Conservation (phyloP, 2,329 filamentous ascomycete genomes). For the Aspergillus puulaauensis region DNA sequence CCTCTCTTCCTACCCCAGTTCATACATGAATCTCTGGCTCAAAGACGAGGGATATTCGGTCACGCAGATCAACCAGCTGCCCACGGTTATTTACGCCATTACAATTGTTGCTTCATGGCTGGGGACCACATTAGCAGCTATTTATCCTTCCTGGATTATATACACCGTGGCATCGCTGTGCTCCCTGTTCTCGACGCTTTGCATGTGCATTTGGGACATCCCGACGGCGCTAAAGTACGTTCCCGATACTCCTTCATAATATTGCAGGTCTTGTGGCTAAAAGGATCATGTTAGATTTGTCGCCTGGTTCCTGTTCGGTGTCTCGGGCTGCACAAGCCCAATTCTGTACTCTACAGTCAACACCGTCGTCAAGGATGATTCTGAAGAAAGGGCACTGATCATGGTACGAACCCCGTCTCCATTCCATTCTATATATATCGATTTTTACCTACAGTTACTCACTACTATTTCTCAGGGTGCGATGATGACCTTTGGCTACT, state of each 20-base stretch:
- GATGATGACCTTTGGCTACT: slow-evolving; percentile 51
- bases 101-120: slow-evolving; percentile 51
- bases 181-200: slow-evolving; percentile 46
- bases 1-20: slow-evolving; percentile 45
- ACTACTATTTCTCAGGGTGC: slow-evolving; percentile 29
- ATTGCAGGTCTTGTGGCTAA: too few relatives aligned
- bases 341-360: slow-evolving; percentile 48
- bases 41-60: slow-evolving; percentile 51
- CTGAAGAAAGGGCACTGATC: slow-evolving; percentile 42
- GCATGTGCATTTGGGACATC: slow-evolving; percentile 53
- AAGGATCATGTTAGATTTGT: slow-evolving; percentile 30
- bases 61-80: slow-evolving; percentile 51
- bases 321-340: slow-evolving; percentile 40
- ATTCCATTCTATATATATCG: neutral
- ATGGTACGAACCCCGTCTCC: slow-evolving; percentile 14
- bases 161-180: slow-evolving; percentile 44
- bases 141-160: slow-evolving; percentile 52
- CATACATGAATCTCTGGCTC: slow-evolving; percentile 56
- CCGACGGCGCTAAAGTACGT: slow-evolving; percentile 48
- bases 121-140: slow-evolving; percentile 51
- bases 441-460: too few relatives aligned
- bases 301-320: slow-evolving; percentile 45
- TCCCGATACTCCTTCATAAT: neutral
- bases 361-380: slow-evolving; percentile 40
- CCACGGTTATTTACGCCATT: slow-evolving; percentile 51